Base-by-base conservation (phyloP, 2,329 filamentous ascomycete genomes). In the Ophiocordyceps polyrhachis-furcata region DNA sequence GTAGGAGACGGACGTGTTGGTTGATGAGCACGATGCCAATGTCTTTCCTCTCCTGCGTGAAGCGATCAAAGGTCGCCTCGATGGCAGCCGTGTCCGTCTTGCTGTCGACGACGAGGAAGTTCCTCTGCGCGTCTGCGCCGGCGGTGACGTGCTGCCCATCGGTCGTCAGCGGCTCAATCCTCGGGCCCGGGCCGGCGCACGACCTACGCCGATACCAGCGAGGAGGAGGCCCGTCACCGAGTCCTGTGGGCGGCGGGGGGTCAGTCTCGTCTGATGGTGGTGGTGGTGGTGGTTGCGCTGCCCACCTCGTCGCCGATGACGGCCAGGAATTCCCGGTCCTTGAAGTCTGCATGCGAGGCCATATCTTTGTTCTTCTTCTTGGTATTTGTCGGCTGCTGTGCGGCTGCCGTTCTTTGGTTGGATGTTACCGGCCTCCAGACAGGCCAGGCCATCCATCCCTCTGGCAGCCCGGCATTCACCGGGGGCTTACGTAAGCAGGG, bases 1-100 rank as follows among this genome's bases (percentile, higher is more conserved):
- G 11, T 19, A n/a, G 12, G 19, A 5, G 8, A 66, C 71, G 51
- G 65, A 95, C 89, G 67, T 98, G 91, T 66, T 98, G 91, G 63
- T 98, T 98, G 64, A 98, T 96, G 52, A 98, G 68, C 49, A 98
- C 64, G 55, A 98, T 93, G 25, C 87, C 91, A 61, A 98, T 95
- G 60, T 98, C 91, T 64, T 96, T 96, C 59, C 91, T 74, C 63
- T 91, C 76, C 46, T 77, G 76, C 9, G 87, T 94, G 63, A 95
- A 96, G 52, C 73, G 74, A 51, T 93, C 82, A 60, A 98, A 98
- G 11, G 88, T 82, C 32, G 79, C 75, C 64, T 96, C 91, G 58
- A 98, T 95, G 46, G 83, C 71, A 3, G 83, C 69, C 44, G 74
- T 91, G 52, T 95, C 87, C 35, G 89, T 98, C 72, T 96, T 96